Base-by-base conservation (phyloP, 2,329 filamentous ascomycete species). In the Diaporthe longicolla region DNA sequence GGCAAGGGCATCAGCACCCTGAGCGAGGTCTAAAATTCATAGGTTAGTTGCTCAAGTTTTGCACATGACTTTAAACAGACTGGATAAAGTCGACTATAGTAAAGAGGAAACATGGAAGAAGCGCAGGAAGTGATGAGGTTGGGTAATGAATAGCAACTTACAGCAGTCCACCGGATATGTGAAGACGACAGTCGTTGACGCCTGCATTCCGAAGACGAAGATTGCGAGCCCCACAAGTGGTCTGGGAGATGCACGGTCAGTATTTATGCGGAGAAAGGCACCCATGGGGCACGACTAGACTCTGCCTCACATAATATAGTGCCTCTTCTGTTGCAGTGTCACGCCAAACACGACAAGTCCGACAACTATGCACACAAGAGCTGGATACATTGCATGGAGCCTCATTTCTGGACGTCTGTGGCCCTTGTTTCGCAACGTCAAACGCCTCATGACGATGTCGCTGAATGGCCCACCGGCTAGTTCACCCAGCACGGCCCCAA, bases 141-240 rank as follows among this genome's bases (percentile, higher is more conserved):
- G 4, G 17, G 26, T 3, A 24, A 19, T 10, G 3, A 1, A 2
- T 4, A 40, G 32, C 26, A n/a, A 35, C 26, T 48, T 50, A 65
- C 59, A 50, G n/a, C 59, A 65, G 26, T 65, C 59, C 1, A 48
- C 43, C 1, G 26, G 43, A 45, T 50, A 65, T 5, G 59, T 65
- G 59, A 65, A 65, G 0, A 65, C 59, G 5, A 65, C 43, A 4
- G 59, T 65, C 17, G 59, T 50, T 2, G 26, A 48, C 1, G 59
- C 26, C 1, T 65, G 59, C 59, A 65, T 65, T 10, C 43, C 43
- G 24, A 65, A 65, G 5, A 65, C 17, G 40, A 65, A 65, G 5
- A 48, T 65, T 9, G 17, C 40, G 7, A 65, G 40, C 13, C 59
- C 40, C 24, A 65, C 59, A 10, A 65, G 19, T 1, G 59, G 59